These are phyloP conservation scores for Dalbergia cochinchinensis DNA, from an alignment of 306 rosid species.

Conservation along the genomic window DNA sequence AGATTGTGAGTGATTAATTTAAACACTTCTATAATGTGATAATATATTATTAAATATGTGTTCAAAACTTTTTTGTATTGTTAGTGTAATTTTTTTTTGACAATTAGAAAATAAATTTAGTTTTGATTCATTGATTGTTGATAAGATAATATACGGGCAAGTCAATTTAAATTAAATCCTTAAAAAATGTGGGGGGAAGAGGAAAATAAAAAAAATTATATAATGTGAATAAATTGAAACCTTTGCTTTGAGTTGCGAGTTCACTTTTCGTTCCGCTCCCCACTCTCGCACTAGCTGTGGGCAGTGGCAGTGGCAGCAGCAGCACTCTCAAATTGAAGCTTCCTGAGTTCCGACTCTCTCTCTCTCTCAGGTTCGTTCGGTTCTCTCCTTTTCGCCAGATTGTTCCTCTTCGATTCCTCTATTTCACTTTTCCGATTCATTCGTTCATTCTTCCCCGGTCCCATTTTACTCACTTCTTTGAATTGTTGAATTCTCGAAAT, in stretches of 20 bases:
- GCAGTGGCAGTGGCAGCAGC: background rate
- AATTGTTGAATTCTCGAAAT: background rate
- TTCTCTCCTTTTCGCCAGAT: constrained; percentile 14
- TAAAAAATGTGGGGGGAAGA: too few species aligned
- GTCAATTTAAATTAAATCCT: too few species aligned
- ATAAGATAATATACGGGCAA: too few species aligned
- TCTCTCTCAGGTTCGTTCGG: constrained; percentile 14
- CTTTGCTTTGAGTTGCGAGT: background rate
- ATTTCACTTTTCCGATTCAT: background rate
- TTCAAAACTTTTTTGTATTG: too few species aligned
- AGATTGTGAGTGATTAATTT: too few species aligned
- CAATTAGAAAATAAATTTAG: too few species aligned
- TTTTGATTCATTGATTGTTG: too few species aligned
- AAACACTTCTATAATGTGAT: too few species aligned
- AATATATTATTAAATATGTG: too few species aligned
- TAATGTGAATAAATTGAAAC: background rate
- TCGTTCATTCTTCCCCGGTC: background rate
- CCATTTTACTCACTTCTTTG: background rate
- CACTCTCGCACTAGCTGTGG: background rate
- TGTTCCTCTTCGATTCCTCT: background rate
- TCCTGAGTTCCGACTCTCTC: background rate
- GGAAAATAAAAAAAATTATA: too few species aligned
- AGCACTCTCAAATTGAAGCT: constrained; percentile 9
- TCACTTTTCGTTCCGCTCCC: background rate
- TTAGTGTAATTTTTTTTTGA: too few species aligned